Evolutionary conservation across 371 early-diverging fungal species (phyloP).

Genomic region (Mucor irregularis): DNA sequence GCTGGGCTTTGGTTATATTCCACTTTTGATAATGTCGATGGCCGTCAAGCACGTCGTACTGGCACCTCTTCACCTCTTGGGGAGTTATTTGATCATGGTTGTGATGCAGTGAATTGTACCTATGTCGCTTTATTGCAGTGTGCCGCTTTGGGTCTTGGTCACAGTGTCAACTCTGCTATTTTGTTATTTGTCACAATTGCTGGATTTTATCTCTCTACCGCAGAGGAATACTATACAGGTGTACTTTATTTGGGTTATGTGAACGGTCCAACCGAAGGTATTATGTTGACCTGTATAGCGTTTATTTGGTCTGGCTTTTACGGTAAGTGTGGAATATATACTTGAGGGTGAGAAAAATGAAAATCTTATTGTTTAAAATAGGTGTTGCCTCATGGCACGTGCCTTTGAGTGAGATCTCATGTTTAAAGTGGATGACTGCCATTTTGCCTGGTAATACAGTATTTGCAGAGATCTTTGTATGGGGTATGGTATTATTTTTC

Average conservation of each 20-base stretch:
- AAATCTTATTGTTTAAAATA: slow-evolving; percentile 4
- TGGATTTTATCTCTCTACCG: slow-evolving; percentile 91
- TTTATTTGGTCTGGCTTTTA: slow-evolving; percentile 71
- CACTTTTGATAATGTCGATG: slow-evolving; percentile 97
- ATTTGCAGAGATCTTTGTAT: slow-evolving; percentile 41
- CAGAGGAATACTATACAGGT: slow-evolving; percentile 97
- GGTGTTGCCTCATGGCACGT: slow-evolving; percentile 45
- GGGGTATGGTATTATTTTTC: slow-evolving; percentile 37
- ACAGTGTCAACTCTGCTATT: slow-evolving; percentile 65
- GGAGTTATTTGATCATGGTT: slow-evolving; percentile 94
- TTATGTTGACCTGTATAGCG: slow-evolving; percentile 73
- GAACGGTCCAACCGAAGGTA: slow-evolving; percentile 96
- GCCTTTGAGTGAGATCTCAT: slow-evolving; percentile 25
- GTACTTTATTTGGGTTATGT: slow-evolving; percentile 89
- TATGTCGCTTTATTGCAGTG: slow-evolving; percentile 86
- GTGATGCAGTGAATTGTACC: slow-evolving; percentile 92
- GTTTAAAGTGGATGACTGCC: slow-evolving; percentile 16
- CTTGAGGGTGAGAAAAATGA: neutral
- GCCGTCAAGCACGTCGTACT: slow-evolving; percentile 96
- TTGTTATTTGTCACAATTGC: slow-evolving; percentile 70
- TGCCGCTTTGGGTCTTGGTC: slow-evolving; percentile 82
- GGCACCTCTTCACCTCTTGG: slow-evolving; percentile 92
- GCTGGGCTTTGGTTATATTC: slow-evolving; percentile 92
- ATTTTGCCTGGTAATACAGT: slow-evolving; percentile 28
- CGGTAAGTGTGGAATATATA: slow-evolving; percentile 30